These are phyloP conservation scores for Seiridium cupressi DNA, from an alignment of 2,329 filamentous ascomycete genomes.

Conservation along the genomic window DNA sequence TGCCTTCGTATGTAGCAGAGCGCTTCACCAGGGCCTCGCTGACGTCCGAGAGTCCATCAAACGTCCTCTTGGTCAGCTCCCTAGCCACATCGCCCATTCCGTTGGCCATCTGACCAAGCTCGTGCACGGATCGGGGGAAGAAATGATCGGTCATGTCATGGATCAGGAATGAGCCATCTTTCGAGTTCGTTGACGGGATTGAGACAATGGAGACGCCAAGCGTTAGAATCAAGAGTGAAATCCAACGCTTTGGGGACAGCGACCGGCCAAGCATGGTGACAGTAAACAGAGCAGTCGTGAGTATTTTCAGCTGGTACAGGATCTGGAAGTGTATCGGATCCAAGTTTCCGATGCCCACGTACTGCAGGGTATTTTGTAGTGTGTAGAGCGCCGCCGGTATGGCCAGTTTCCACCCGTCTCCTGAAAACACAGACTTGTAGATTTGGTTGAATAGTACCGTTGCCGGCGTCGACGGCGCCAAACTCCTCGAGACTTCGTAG, in stretches of 20 bases:
- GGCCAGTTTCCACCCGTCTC: conserved; percentile 92
- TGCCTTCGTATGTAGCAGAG: conserved; percentile 89
- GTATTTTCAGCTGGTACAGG: conserved; percentile 90
- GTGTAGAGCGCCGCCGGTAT: conserved; percentile 88
- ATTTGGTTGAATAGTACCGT: conserved; percentile 80
- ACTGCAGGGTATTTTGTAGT: conserved; percentile 89
- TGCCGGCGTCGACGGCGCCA: conserved; percentile 76
- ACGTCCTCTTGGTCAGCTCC: conserved; percentile 49
- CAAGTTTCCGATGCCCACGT: conserved; percentile 85
- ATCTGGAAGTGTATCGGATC: conserved; percentile 93
- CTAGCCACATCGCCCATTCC: conserved; percentile 47
- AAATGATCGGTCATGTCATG: conserved; percentile 65
- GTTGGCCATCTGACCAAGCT: conserved; percentile 64
- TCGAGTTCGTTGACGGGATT: conserved; percentile 60
- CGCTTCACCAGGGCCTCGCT: conserved; percentile 54
- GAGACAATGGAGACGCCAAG: conserved; percentile 84
- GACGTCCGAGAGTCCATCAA: conserved; percentile 33
- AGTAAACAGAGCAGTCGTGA: conserved; percentile 86
- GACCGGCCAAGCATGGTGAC: conserved; percentile 71
- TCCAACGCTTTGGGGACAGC: conserved; percentile 74
- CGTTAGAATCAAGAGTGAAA: conserved; percentile 75
- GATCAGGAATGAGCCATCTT: conserved; percentile 57
- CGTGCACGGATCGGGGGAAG: conserved; percentile 77
- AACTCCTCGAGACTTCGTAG: conserved; percentile 77
- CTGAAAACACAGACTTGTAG: conserved; percentile 76